Conservation (phyloP, 176 grass and related monocot species). For the Avena atlantica region DNA sequence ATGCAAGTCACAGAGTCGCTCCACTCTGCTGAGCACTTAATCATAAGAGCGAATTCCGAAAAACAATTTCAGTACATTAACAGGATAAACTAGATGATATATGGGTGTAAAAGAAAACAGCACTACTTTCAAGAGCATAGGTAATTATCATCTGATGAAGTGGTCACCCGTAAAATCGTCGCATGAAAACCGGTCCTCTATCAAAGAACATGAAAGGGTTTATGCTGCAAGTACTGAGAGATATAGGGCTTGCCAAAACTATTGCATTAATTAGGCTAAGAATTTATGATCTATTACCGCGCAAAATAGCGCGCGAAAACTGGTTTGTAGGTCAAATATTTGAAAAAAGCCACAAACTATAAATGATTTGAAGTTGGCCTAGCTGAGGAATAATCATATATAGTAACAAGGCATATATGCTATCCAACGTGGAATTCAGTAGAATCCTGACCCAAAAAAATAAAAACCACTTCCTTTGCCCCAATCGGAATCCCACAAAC, state of each 20-base stretch:
- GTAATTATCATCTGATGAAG: constrained; percentile 8
- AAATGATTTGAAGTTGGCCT: background rate
- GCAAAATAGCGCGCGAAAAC: background rate
- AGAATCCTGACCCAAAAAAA: background rate
- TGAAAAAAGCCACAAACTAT: background rate
- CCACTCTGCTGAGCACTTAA: background rate
- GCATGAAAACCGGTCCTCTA: constrained; percentile 13
- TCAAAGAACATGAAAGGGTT: background rate
- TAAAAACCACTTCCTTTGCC: background rate
- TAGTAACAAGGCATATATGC: background rate
- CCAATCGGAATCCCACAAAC: background rate
- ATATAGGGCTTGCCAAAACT: background rate
- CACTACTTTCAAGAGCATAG: too few relatives aligned
- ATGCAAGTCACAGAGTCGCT: background rate
- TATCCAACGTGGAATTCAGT: background rate
- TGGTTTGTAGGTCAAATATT: background rate
- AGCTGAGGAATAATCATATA: background rate
- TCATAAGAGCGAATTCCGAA: constrained; percentile 1
- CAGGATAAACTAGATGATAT: background rate
- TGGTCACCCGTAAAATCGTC: background rate
- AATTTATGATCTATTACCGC: background rate
- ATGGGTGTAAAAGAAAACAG: too few relatives aligned
- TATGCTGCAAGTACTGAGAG: background rate
- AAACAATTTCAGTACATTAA: background rate
- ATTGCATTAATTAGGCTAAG: background rate